Base-by-base conservation (phyloP, 2,329 filamentous ascomycete genomes). In the Cladosporium sp. region DNA sequence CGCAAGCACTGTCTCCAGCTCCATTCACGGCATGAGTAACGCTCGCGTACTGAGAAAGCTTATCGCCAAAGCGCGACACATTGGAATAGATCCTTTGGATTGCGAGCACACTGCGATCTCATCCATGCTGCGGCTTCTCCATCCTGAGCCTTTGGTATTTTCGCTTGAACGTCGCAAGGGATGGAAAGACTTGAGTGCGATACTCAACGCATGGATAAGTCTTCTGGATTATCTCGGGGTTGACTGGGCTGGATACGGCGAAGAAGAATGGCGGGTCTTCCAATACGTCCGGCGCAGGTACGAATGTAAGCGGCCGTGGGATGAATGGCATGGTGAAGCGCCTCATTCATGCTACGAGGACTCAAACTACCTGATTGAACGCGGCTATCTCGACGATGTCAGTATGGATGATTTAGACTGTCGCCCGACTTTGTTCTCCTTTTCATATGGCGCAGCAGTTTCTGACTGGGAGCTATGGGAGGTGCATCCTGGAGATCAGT, bases 401-500 rank as follows among this genome's bases (percentile, higher is more conserved):
- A 10, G 16, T 44, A 5, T 16, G 49, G 23, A 52, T 16, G 21
- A 52, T 16, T 14, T 26, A 14, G 49, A 52, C 21, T 11, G 11
- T 14, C 21, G 21, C 23, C 49, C 49, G 44, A 21, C 26, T 12
- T 21, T 52, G 26, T n/a, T 29, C 26, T 18, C 26, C 7, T 37
- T 62, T 31, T n/a, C 59, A 21, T n/a, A 62, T 37, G 59, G 59
- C 29, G 26, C 37, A 11, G 23, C 49, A 28, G 12, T 21, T 26
- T 50, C 37, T 31, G 59, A 62, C 18, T 62, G 59, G 59, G 26
- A 62, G 6, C 3, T 50, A 44, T 62, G 59, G 59, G 29, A n/a
- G 21, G 11, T 28, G 11, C 59, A 62, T 31, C 59, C 37, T n/a
- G 62, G 62, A 18, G 62, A 64, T 29, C 21, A 29, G 21, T 64